Percentiles rank a stretch among this genome's conserved stretches.
These are phyloP conservation scores for Mycena floridula DNA, from an alignment of 768 basidiomycete genomes.

Conservation along the genomic window DNA sequence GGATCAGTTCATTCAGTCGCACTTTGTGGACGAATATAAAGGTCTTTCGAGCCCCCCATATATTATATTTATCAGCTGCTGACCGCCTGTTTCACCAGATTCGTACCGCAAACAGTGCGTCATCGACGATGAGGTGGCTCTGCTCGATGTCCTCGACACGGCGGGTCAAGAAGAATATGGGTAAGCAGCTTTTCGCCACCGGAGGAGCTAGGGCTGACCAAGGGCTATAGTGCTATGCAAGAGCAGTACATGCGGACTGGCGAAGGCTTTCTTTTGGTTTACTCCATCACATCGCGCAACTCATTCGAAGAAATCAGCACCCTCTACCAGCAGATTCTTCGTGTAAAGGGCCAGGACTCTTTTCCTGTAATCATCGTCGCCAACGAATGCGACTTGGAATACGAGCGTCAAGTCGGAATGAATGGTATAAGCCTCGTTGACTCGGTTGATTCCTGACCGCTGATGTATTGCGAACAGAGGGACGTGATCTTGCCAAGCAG, in stretches of 20 bases:
- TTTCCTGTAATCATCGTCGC: constrained; percentile 96
- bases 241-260: constrained; percentile 99
- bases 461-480: constrained; percentile 53
- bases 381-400: constrained; percentile 97
- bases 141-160: constrained; percentile 94
- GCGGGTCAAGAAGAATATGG: constrained; percentile 99
- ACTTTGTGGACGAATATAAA: constrained; percentile 90
- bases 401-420: constrained; percentile 93
- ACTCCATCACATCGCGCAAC: constrained; percentile 96
- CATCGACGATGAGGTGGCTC: constrained; percentile 97
- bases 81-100: constrained; percentile 39
- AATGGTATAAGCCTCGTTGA: constrained; percentile 53
- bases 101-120: constrained; percentile 97
- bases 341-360: constrained; percentile 93
- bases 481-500: constrained; percentile 91
- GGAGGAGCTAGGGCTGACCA: not conserved
- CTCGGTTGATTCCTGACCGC: not conserved
- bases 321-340: constrained; percentile 93
- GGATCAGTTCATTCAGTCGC: constrained; percentile 96
- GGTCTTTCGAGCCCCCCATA: constrained; percentile 39
- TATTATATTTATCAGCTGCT: not conserved
- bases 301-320: constrained; percentile 96
- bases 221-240: constrained; percentile 82
- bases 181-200: constrained; percentile 32
- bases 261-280: constrained; percentile 96